A percentile compares a stretch with the other conserved stretches of the same genome.
phyloP scores from a whole-genome alignment of 352 stramenopile species.

The Globisporangium rhizosaccharum region DNA sequence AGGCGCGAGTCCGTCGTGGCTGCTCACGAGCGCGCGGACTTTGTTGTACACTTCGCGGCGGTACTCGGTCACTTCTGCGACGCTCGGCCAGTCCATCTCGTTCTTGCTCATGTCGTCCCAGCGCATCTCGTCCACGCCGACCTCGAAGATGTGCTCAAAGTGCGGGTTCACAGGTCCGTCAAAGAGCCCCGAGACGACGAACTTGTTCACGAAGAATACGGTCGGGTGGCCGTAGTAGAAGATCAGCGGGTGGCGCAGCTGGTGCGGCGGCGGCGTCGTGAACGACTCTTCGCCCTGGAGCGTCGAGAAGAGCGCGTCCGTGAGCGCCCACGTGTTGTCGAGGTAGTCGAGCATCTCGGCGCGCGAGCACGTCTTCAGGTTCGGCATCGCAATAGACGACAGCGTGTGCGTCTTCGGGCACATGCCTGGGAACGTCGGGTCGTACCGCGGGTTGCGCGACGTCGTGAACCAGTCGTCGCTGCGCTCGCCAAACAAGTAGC shows the following conservation, averaged over 20 bases:
- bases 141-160: slow-evolving; percentile 96
- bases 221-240: slow-evolving; percentile 98
- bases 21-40: slow-evolving; percentile 85
- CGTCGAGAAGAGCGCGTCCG: slow-evolving; percentile 90
- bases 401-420: slow-evolving; percentile 35
- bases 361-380: slow-evolving; percentile 79
- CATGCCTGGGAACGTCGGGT: slow-evolving; percentile 52
- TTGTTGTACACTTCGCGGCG: slow-evolving; percentile 88
- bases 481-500: slow-evolving; percentile 51
- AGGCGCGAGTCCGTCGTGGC: slow-evolving; percentile 76
- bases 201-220: slow-evolving; percentile 97
- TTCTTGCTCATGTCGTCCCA: slow-evolving; percentile 99
- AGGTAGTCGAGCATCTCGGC: slow-evolving; percentile 91
- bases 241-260: slow-evolving; percentile 94
- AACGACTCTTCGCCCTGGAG: slow-evolving; percentile 90
- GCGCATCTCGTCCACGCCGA: slow-evolving; percentile 97
- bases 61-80: slow-evolving; percentile 91
- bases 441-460: slow-evolving; percentile 41
- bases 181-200: slow-evolving; percentile 90
- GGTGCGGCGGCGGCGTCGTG: slow-evolving; percentile 88
- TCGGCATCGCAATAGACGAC: slow-evolving; percentile 72
- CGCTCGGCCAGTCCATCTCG: slow-evolving; percentile 90
- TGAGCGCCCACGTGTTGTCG: slow-evolving; percentile 94
- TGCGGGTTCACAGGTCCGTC: slow-evolving; percentile 86
- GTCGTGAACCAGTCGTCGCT: slow-evolving; percentile 76